A percentile compares a stretch with the other conserved stretches of the same genome.
Conservation (phyloP, 441 rosid genomes). For the Bocquillonia castaneifolia region DNA sequence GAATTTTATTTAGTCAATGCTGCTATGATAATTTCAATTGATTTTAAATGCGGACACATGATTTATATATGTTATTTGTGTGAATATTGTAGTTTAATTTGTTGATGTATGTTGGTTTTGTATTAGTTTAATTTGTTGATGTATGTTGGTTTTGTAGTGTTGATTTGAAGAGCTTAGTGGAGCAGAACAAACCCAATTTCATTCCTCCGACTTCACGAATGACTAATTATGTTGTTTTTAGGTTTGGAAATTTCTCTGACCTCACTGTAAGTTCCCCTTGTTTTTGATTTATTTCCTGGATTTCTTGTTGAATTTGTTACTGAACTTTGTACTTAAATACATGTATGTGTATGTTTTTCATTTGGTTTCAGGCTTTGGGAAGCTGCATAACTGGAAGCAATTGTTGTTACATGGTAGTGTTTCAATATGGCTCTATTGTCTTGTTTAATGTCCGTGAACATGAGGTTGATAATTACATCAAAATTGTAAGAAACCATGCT, state of each 20-base stretch:
- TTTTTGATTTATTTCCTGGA: neutral
- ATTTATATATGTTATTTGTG: neutral
- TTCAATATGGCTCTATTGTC: conserved; percentile 88
- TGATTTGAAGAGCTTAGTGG: conserved; percentile 83
- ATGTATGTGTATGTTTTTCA: too few relatives aligned
- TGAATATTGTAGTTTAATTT: neutral
- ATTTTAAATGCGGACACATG: neutral
- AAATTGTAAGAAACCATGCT: conserved; percentile 76
- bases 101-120: neutral
- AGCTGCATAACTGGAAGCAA: conserved; percentile 62
- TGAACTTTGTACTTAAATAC: conserved; percentile 17
- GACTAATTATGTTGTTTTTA: conserved; percentile 83
- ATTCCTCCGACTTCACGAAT: conserved; percentile 86
- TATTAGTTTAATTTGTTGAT: conserved; percentile 8
- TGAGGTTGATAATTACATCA: conserved; percentile 78
- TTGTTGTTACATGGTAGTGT: conserved; percentile 80
- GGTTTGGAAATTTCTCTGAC: conserved; percentile 59
- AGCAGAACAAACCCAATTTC: conserved; percentile 70
- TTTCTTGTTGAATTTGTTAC: neutral
- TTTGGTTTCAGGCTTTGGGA: conserved; percentile 51
- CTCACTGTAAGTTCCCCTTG: conserved; percentile 42
- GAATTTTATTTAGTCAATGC: neutral
- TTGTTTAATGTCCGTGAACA: conserved; percentile 72
- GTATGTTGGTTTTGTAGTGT: conserved; percentile 46
- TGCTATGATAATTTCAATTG: neutral